phyloP scores from a whole-genome alignment of 2,329 filamentous ascomycete species.

The Beauveria sp. region DNA sequence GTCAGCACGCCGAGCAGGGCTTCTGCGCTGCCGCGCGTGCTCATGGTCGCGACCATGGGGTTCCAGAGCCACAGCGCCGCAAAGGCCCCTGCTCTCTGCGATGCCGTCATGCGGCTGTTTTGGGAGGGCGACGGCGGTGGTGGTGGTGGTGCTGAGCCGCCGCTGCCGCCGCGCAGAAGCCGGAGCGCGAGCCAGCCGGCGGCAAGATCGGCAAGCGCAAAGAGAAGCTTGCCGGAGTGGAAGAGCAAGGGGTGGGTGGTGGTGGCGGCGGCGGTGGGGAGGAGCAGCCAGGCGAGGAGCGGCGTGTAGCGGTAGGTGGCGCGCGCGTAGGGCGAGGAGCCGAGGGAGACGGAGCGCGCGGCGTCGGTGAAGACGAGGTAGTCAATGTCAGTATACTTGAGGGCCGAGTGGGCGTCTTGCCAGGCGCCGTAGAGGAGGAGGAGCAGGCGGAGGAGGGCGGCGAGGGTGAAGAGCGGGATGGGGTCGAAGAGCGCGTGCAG shows the following conservation, averaged over 20 bases:
- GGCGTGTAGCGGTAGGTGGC: constrained; percentile 98
- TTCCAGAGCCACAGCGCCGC: constrained; percentile 90
- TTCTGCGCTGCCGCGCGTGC: constrained; percentile 88
- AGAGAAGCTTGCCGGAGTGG: constrained; percentile 79
- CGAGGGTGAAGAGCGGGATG: constrained; percentile 45
- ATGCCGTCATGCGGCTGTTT: constrained; percentile 30
- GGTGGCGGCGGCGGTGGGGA: constrained; percentile 43
- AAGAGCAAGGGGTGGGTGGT: constrained; percentile 48
- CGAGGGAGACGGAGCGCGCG: constrained; percentile 63
- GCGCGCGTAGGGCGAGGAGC: constrained; percentile 70
- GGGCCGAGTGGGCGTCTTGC: constrained; percentile 82
- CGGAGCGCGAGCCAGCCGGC: constrained; percentile 69
- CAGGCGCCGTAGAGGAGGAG: constrained; percentile 84
- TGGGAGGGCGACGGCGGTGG: background rate
- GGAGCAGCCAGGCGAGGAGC: constrained; percentile 80
- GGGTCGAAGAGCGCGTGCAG: constrained; percentile 24
- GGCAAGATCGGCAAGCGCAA: constrained; percentile 73
- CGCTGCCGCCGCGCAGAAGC: constrained; percentile 16
- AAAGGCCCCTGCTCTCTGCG: constrained; percentile 59
- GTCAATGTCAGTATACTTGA: constrained; percentile 99
- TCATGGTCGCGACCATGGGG: constrained; percentile 96
- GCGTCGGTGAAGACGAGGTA: constrained; percentile 98
- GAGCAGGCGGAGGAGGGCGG: constrained; percentile 57
- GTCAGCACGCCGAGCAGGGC: constrained; percentile 82
- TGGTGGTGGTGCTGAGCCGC: too few relatives aligned